Percentiles rank a stretch among this genome's conserved stretches.
Conservation (phyloP, 1,284 basidiomycete species). For the Cystobasidium sp. region DNA sequence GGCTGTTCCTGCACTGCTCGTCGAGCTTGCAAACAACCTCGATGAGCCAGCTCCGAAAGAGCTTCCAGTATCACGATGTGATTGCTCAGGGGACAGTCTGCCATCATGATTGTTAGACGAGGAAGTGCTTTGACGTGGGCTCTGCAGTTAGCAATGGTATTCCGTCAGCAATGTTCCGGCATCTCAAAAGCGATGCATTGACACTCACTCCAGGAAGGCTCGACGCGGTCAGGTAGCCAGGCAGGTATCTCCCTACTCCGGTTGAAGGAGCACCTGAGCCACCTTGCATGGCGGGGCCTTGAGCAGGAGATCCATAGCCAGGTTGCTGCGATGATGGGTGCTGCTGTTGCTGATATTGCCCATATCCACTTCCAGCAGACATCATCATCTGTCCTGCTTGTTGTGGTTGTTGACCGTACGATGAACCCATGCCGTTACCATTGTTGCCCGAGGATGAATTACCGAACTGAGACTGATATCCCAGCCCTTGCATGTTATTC, state of each 20-base stretch:
- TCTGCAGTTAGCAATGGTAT: no score
- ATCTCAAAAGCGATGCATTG: no score
- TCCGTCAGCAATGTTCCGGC: no score
- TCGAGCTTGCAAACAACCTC: constrained; percentile 34
- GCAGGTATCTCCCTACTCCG: constrained; percentile 20
- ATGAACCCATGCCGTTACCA: no score
- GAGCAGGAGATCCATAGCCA: no score
- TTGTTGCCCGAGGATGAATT: no score
- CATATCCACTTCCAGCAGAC: neutral
- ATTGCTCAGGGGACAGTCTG: constrained; percentile 24
- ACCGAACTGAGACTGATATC: constrained; percentile 3
- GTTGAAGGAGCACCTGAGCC: constrained; percentile 2
- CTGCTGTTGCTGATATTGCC: constrained; percentile 19
- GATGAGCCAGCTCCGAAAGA: constrained; percentile 37
- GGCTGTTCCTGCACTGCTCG: constrained; percentile 40
- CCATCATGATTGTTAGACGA: constrained; percentile 11
- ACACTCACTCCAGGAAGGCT: constrained; percentile 33
- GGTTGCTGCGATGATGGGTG: neutral
- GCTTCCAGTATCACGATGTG: constrained; percentile 22
- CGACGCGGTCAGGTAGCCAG: constrained; percentile 29
- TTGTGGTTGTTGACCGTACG: no score
- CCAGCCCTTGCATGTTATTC: neutral
- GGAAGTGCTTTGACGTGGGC: constrained; percentile 30
- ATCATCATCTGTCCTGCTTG: no score
- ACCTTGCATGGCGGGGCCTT: neutral